These are phyloP conservation scores for Sarocladium kiliense DNA, from an alignment of 2,329 filamentous ascomycete genomes.

Conservation along the genomic window DNA sequence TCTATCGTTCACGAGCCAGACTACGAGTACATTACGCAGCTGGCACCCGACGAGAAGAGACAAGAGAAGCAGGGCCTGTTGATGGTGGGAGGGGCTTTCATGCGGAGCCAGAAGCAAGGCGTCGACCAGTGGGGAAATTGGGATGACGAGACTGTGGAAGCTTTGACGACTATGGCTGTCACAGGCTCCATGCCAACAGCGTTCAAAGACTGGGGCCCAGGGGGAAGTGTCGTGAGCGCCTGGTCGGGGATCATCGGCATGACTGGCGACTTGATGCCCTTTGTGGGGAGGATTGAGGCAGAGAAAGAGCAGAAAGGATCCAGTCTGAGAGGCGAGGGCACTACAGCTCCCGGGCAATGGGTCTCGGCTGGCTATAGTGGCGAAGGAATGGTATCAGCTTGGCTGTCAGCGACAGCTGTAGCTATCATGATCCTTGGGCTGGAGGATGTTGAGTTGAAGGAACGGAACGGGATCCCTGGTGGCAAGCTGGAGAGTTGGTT, in stretches of 20 bases:
- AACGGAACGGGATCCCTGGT: background rate
- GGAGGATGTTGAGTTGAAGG: background rate
- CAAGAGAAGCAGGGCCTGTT: background rate
- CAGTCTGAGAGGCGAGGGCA: background rate
- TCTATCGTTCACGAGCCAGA: constrained; percentile 1
- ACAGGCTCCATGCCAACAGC: background rate
- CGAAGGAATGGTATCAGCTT: constrained; percentile 4
- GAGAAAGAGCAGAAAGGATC: background rate
- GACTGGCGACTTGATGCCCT: constrained; percentile 14
- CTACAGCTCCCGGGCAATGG: background rate
- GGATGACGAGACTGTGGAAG: background rate
- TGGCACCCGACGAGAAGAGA: background rate
- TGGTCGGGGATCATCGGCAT: constrained; percentile 18
- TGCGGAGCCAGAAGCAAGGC: constrained; percentile 1
- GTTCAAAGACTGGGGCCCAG: background rate
- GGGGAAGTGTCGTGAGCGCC: constrained; percentile 7
- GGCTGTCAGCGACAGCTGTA: constrained; percentile 1
- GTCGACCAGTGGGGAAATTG: background rate
- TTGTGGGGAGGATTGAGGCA: constrained; percentile 10
- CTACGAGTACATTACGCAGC: constrained; percentile 6
- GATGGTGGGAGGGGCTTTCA: constrained; percentile 5
- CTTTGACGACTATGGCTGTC: background rate
- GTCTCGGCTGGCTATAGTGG: constrained; percentile 2
- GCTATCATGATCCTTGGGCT: constrained; percentile 4
- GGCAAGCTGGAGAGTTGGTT: constrained; percentile 4